Evolutionary conservation across 345 rosid species (phyloP), one percentile per base, ranked within the genome.

Genomic region (Melastoma malabathricum): DNA sequence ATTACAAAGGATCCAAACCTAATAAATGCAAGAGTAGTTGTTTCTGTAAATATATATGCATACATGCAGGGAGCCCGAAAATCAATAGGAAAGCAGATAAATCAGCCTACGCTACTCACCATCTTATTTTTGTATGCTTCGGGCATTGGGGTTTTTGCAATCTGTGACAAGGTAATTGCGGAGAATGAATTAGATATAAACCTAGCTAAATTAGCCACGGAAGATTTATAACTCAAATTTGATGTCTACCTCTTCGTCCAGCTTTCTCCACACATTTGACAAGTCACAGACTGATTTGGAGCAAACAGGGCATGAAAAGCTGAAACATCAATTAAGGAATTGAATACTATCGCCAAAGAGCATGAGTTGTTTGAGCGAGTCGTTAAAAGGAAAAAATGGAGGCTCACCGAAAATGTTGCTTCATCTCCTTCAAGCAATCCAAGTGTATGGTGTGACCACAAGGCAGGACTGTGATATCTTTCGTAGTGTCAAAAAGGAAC

Each of bases 1-100:
- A 16, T 89, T 85, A 83, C 95, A 89, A 3, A 89, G 87, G 50
- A 89, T 85, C 97, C 89, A 89, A 15, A 84, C 79, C 88, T 86
- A 57, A 12, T 20, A n/a, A 4, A 43, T 27, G 3, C 29, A 47
- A 12, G 44, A 47, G 10, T 34, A 18, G 2, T 10, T 22, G 19
- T 10, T n/a, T 48, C 19, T 15, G 14, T 15, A 2, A 34, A 34
- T 34, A 34, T 34, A 34, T 34, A 34, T 34, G 41, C 25, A 22
- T 22, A 4, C 4, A 34, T 7, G 41, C 41, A 34, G 41, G 41
- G 41, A 34, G 41, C 9, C 41, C 12, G 12, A 34, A 34, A 6
- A 34, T 7, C 41, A 34, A 34, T 34, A 34, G 12, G 12, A 34
- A 34, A 34, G 41, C 12, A 34, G 12, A 34, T 34, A 12, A 34